Evolutionary conservation across 441 rosid genomes (phyloP).

Genomic region (Populus trichocarpa): DNA sequence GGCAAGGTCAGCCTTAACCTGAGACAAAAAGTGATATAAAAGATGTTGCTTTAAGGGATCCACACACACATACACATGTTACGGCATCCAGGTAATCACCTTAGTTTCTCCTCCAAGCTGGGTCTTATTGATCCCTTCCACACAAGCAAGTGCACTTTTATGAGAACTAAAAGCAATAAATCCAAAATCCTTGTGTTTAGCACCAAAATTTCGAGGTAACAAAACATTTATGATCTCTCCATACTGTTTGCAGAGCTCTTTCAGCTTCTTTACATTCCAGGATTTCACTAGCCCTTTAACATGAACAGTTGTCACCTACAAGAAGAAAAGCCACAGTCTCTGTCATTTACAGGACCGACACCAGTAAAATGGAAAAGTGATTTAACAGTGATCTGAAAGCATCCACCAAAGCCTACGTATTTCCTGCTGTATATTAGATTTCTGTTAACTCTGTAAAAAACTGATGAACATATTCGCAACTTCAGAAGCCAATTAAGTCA

Average conservation of each 20-base stretch:
- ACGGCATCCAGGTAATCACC: neutral
- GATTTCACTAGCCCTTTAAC: neutral
- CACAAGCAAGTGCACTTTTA: neutral
- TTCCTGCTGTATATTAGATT: neutral
- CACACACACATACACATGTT: neutral
- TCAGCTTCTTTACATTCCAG: neutral
- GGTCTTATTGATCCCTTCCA: neutral
- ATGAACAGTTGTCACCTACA: neutral
- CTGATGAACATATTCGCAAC: neutral
- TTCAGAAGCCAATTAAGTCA: neutral
- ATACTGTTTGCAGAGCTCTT: neutral
- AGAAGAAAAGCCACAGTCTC: neutral
- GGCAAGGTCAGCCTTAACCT: slow-evolving; percentile 2
- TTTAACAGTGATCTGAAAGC: neutral
- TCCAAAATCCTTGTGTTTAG: neutral
- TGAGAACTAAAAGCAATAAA: neutral
- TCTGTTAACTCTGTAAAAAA: neutral
- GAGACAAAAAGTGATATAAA: neutral
- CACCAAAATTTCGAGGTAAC: neutral
- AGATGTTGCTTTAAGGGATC: neutral
- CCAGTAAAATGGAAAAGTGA: neutral
- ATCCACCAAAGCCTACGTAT: neutral
- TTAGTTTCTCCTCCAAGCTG: neutral
- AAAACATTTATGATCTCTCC: neutral
- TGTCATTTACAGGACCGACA: neutral